Base-by-base conservation (phyloP, 768 basidiomycete genomes). In the Hygrophoropsis aurantiaca region DNA sequence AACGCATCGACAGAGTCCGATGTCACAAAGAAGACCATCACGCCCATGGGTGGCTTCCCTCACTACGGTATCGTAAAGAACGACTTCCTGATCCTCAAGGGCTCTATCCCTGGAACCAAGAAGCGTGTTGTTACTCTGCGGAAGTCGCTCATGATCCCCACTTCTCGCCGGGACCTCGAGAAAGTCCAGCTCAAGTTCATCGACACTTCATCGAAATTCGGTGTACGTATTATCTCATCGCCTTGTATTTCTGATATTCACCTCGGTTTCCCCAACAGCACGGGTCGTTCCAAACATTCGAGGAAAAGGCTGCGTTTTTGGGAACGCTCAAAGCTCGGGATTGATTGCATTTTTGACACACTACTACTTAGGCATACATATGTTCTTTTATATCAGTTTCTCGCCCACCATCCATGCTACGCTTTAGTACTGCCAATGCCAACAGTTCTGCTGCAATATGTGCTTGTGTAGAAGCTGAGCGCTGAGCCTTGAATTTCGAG, bases 11-110 rank as follows among this genome's bases (percentile, higher is more conserved):
- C 97, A 27, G 94, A 97, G 60, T 84, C 87, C 48, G 97, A 98
- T 69, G 81, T 91, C 64, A 95, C 93, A 59, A 83, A 90, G 75
- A 97, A 97, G 80, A 54, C 74, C 52, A 94, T 95, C 68, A 98
- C 90, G 47, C 97, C 97, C 44, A 82, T 98, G 84, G 97, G 97
- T 77, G 97, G 95, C 66, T 99, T 95, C 87, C 93, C 94, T 49
- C 93, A 97, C 68, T 98, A 98, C 70, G 94, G 95, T 81, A 81
- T 97, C 64, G 88, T 98, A 75, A 94, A 90, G 82, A 95, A 97
- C 79, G 97, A 98, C 70, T 99, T 86, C 80, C 73, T 99, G 62
- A 84, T 99, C 72, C 78, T 98, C 72, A 98, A 98, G 79, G 95
- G 95, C 53, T 93, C 85, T 44, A 80, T 94, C 55, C 90, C 92